A percentile compares a stretch with the other conserved stretches of the same genome.
Evolutionary conservation across 1,284 basidiomycete species (phyloP).

Genomic region (Rugosomyces carneus): DNA sequence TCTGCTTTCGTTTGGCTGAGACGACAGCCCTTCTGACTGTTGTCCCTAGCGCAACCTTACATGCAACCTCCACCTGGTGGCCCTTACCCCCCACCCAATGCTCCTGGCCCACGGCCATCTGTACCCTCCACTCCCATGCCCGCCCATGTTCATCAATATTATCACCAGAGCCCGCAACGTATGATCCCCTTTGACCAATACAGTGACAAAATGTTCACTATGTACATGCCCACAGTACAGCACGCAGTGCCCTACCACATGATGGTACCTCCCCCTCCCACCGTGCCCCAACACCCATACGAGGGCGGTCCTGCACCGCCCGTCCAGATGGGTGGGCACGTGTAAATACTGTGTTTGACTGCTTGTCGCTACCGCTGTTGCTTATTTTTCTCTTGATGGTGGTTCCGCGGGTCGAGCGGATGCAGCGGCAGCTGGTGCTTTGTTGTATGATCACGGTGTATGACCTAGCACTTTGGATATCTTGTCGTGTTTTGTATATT

Average conservation of each 20-base stretch:
- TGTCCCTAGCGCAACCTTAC: conserved; percentile 57
- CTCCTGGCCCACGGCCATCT: conserved; percentile 66
- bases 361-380: conserved; percentile 1
- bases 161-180: conserved; percentile 83
- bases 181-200: conserved; percentile 30
- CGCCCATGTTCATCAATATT: conserved; percentile 76
- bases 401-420: neutral
- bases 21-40: conserved; percentile 6
- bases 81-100: conserved; percentile 68
- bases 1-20: conserved; percentile 14
- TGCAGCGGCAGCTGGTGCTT: neutral
- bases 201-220: conserved; percentile 24
- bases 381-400: neutral
- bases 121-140: conserved; percentile 85
- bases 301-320: conserved; percentile 64
- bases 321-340: conserved; percentile 70
- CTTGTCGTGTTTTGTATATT: conserved; percentile 23
- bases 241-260: conserved; percentile 79
- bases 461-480: conserved; percentile 16
- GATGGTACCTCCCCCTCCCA: conserved; percentile 80
- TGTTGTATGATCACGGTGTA: neutral
- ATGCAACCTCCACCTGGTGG: conserved; percentile 59
- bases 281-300: conserved; percentile 62
- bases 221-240: conserved; percentile 47
- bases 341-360: conserved; percentile 28